A percentile compares a stretch with the other conserved stretches of the same genome.
Evolutionary conservation across 176 grass and related monocot species (phyloP).

Genomic region (Bothriochloa decipiens): DNA sequence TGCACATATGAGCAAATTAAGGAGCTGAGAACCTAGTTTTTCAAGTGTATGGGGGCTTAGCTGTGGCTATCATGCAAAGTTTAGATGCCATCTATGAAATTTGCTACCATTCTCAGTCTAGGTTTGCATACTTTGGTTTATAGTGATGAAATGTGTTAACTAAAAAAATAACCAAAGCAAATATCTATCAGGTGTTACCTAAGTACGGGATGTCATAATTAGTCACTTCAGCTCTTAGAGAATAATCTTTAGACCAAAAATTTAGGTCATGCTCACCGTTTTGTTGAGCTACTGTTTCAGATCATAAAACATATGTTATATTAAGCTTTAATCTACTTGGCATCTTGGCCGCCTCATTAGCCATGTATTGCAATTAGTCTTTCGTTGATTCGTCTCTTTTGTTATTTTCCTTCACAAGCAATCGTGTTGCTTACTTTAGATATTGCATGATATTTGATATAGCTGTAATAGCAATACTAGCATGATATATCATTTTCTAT

Average conservation of each 20-base stretch:
- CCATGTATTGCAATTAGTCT: background rate
- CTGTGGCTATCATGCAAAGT: background rate
- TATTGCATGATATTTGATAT: background rate
- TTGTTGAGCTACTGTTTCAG: background rate
- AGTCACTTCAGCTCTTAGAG: background rate
- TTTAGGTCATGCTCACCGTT: background rate
- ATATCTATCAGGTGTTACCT: background rate
- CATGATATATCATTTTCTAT: background rate
- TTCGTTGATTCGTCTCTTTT: background rate
- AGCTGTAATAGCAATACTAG: background rate
- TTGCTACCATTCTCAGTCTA: background rate
- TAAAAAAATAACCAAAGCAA: background rate
- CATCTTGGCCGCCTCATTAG: background rate
- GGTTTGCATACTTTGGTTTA: no score
- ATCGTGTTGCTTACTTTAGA: background rate
- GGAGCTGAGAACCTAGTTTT: background rate
- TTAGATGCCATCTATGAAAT: background rate
- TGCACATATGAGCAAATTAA: background rate
- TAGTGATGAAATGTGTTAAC: background rate
- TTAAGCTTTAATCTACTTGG: slow-evolving; percentile 10
- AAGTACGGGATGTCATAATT: background rate
- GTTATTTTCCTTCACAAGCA: background rate
- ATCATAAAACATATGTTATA: background rate
- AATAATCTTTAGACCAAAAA: background rate
- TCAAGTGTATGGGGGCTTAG: background rate